These are phyloP conservation scores for Aspergillus arachidicola DNA, from an alignment of 2,329 filamentous ascomycete genomes.

Conservation along the genomic window DNA sequence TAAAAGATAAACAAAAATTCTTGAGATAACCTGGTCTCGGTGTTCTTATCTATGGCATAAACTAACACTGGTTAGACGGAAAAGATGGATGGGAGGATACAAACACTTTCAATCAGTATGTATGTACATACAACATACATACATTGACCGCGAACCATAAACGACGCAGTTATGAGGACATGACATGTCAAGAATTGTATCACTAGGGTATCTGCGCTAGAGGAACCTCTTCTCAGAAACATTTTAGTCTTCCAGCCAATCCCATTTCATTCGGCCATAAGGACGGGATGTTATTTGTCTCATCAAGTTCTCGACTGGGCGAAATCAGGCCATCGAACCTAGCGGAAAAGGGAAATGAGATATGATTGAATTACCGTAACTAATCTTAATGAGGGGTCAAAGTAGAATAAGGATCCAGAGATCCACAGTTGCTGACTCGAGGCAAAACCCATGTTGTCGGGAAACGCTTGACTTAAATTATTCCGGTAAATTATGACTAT, in stretches of 20 bases:
- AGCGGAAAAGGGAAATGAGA: neutral
- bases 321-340: conserved; percentile 12
- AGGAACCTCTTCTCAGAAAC: neutral
- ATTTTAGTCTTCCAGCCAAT: neutral
- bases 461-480: conserved; percentile 12
- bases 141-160: neutral
- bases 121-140: neutral
- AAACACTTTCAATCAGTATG: neutral
- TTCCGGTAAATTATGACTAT: neutral
- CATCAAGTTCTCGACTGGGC: conserved; percentile 13
- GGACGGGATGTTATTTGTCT: neutral
- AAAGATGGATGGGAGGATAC: neutral
- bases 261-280: neutral
- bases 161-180: neutral
- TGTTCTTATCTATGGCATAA: neutral
- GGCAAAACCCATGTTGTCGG: conserved; percentile 19
- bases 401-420: neutral
- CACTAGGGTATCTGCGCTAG: neutral
- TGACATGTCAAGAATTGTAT: neutral
- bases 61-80: neutral
- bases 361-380: neutral
- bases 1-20: neutral
- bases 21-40: neutral
- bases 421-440: conserved; percentile 13
- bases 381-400: conserved; percentile 8